Evolutionary conservation across 805 yeast genomes (phyloP), one percentile per base, ranked within the genome.

Genomic region (Candida methanosorbosa): DNA sequence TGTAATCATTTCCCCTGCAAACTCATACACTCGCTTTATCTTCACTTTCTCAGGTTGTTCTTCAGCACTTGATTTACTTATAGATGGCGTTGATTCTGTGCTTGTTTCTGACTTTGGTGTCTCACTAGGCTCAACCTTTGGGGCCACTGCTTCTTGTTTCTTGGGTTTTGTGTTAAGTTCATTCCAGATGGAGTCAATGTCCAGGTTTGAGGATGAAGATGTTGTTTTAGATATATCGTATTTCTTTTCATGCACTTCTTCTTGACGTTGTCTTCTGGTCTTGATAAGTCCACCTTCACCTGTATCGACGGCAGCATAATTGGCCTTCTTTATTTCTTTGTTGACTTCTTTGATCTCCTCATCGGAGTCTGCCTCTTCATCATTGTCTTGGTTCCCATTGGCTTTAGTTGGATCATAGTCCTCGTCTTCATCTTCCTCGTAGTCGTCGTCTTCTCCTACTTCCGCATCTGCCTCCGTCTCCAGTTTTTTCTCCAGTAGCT

Each of bases 1-100:
- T 0, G 81, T 73, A 2, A 81, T 67, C 3, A 76, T 64, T 46
- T 82, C 82, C 5, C 97, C 97, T 0, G 98, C 97, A 67, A 86
- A 90, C 38, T 83, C 81, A 52, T 84, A 90, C 3, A 78, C 73
- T 41, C 92, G 68, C 39, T 73, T 78, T 37, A 90, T 87, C 45
- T 75, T 73, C 37, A 90, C 71, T 50, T 69, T 69, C 33, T 78
- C 77, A 14, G 64, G 68, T 14, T 46, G 50, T 6, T 11, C 19
- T 17, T 12, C 23, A 19, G 5, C 12, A 16, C 5, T 14, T 16
- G 18, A 15, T 26, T 29, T 33, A 11, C 29, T 26, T 4, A 13
- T 27, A 18, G 21, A 31, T 8, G 35, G 12, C 5, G 11, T 18
- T 15, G 13, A 9, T 8, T 13, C 12, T 35, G 25, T 21, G 22